phyloP scores from a whole-genome alignment of 202 grass and related monocot genomes.

The Zizania palustris region DNA sequence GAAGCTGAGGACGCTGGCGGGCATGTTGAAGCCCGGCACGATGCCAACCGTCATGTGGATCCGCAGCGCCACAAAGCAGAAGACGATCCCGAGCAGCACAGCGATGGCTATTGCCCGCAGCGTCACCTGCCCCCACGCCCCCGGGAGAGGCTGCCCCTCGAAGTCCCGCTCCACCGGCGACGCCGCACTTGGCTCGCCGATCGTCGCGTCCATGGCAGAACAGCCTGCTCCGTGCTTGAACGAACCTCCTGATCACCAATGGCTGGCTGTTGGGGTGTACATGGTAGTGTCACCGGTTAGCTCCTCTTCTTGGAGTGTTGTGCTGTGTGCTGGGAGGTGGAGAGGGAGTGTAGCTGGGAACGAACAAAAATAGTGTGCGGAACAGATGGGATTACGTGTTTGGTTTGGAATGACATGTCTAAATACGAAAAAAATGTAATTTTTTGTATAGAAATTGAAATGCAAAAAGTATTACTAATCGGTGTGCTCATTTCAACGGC shows the following conservation, averaged over 20 bases:
- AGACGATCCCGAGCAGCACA: neutral
- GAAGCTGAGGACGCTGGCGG: constrained; percentile 32
- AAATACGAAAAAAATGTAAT: neutral
- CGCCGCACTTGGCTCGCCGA: constrained; percentile 9
- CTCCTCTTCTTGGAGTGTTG: neutral
- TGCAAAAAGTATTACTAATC: neutral
- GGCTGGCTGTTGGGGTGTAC: neutral
- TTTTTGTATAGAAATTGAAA: neutral
- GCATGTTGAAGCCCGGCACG: constrained; percentile 43
- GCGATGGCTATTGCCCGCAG: constrained; percentile 26
- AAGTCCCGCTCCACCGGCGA: constrained; percentile 39
- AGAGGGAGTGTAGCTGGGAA: constrained; percentile 21
- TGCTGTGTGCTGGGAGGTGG: neutral
- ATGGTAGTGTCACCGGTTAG: neutral
- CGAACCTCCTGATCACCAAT: neutral
- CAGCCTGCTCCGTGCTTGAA: neutral
- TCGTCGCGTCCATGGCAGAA: constrained; percentile 42
- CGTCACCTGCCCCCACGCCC: constrained; percentile 35
- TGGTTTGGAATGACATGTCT: no score
- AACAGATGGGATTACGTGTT: neutral
- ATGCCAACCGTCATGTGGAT: constrained; percentile 41
- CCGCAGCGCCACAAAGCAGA: constrained; percentile 17
- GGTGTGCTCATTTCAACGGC: neutral
- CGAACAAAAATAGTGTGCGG: constrained; percentile 29
- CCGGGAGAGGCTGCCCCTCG: constrained; percentile 19